Evolutionary conservation across 2,329 filamentous ascomycete genomes (phyloP).

Genomic region (Sordariomycetes sp.): DNA sequence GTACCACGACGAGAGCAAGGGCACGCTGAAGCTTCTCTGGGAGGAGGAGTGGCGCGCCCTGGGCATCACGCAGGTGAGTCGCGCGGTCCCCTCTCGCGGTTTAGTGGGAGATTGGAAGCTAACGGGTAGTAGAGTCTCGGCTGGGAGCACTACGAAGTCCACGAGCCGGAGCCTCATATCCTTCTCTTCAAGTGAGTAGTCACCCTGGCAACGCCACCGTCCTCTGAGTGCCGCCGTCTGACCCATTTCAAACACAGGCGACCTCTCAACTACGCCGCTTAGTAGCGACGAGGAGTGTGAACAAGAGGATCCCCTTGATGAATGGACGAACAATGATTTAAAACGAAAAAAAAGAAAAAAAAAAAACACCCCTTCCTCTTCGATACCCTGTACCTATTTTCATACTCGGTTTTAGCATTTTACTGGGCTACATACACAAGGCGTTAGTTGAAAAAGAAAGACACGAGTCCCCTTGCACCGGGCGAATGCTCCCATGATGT

Average conservation of each 20-base stretch:
- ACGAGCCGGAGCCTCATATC: slow-evolving; percentile 97
- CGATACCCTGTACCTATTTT: slow-evolving; percentile 6
- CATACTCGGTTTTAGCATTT: slow-evolving; percentile 1
- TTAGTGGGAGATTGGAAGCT: not conserved
- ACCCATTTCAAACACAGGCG: slow-evolving; percentile 36
- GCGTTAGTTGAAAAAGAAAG: not conserved
- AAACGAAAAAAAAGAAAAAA: not conserved
- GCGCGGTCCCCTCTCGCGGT: not conserved
- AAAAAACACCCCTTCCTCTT: slow-evolving; percentile 1
- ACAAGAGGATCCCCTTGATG: not conserved
- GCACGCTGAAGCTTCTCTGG: slow-evolving; percentile 91
- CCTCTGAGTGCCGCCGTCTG: not conserved
- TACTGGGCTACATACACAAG: not conserved
- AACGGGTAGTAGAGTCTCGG: slow-evolving; percentile 61
- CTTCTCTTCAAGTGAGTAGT: slow-evolving; percentile 85
- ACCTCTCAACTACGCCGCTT: slow-evolving; percentile 71
- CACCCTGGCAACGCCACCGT: not conserved
- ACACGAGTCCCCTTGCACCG: not conserved
- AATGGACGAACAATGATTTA: not conserved
- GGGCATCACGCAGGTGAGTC: slow-evolving; percentile 83
- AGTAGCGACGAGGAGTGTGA: slow-evolving; percentile 11
- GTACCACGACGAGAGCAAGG: slow-evolving; percentile 79
- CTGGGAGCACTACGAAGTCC: slow-evolving; percentile 99
- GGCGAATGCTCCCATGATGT: not conserved
- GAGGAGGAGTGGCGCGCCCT: slow-evolving; percentile 97